These are phyloP conservation scores for Brassica incana DNA, from an alignment of 345 rosid species.

Conservation along the genomic window DNA sequence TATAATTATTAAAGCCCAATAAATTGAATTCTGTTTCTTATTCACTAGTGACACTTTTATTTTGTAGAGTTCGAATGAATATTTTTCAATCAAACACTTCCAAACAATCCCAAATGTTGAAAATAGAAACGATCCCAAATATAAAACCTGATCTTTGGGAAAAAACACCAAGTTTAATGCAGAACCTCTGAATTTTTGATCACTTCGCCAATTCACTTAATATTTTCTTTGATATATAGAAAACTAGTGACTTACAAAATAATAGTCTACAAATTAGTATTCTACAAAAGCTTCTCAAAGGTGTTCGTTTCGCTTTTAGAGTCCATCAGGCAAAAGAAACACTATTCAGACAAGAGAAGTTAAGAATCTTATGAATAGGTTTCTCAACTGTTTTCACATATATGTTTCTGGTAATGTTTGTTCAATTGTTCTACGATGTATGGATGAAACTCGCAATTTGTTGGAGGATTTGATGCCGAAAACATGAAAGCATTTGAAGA, in stretches of 20 bases:
- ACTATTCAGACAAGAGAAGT: background rate
- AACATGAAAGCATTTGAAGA: slow-evolving; percentile 99
- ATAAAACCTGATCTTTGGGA: background rate
- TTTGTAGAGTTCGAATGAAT: background rate
- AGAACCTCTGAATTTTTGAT: background rate
- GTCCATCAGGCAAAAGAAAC: slow-evolving; percentile 72
- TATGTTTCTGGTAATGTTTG: slow-evolving; percentile 9
- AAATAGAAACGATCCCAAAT: background rate
- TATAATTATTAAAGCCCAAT: background rate
- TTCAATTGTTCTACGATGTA: background rate
- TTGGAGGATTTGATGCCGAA: slow-evolving; percentile 92
- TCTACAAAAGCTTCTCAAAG: slow-evolving; percentile 60
- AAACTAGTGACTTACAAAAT: background rate
- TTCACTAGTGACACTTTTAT: background rate
- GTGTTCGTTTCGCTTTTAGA: slow-evolving; percentile 91
- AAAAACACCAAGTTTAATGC: background rate
- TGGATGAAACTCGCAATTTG: slow-evolving; percentile 59
- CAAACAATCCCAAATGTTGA: background rate
- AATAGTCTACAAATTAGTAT: background rate
- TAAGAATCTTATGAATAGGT: background rate
- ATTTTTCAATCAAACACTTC: background rate
- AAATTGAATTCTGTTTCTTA: background rate
- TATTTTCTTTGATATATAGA: background rate
- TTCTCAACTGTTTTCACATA: background rate
- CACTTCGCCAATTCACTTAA: background rate